Evolutionary conservation across 257 asterid species (phyloP), one percentile per base, ranked within the genome.

Genomic region (Nemophila menziesii): DNA sequence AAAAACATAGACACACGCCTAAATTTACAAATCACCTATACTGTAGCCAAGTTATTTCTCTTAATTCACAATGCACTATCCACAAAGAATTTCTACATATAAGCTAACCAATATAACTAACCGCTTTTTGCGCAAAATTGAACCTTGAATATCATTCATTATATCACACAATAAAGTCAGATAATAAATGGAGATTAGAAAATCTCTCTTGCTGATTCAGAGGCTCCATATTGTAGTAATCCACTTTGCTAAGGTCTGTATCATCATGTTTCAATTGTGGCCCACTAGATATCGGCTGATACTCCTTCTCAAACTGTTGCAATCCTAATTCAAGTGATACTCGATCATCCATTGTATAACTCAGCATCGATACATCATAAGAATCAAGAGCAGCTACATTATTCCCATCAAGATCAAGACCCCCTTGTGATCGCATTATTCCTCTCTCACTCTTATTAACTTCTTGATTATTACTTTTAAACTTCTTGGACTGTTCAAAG

Each of bases 311-410:
- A 23, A 57, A 41, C 26, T 64, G 60, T 48, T 61, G 71, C 58
- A 74, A 50, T 16, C 80, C 80, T 1, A 78, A 71, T 8, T 83
- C 80, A 20, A 78, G 80, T 4, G 90, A 74, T 10, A 78, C 76
- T 48, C 60, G 78, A 44, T 47, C 52, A 44, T 63, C 56, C 34
- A 23, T 54, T 0, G 57, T 11, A 22, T 56, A 60, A 24, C 58
- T 43, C 12, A 46, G 49, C 61, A 58, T 43, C 49, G 71, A 55
- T 40, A 48, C 51, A 26, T 46, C 38, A 11, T 65, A 43, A 34
- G 57, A 20, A 36, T 56, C 29, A 14, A 27, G 49, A 40, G 48
- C 45, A 39, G 55, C 33, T 33, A 20, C 36, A 20, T 41, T 26
- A 34, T 48, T 36, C 46, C 48, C 62, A 15, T 43, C 42, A 36